Conservation (phyloP, 768 basidiomycete genomes). For the Tylopilus felleus region DNA sequence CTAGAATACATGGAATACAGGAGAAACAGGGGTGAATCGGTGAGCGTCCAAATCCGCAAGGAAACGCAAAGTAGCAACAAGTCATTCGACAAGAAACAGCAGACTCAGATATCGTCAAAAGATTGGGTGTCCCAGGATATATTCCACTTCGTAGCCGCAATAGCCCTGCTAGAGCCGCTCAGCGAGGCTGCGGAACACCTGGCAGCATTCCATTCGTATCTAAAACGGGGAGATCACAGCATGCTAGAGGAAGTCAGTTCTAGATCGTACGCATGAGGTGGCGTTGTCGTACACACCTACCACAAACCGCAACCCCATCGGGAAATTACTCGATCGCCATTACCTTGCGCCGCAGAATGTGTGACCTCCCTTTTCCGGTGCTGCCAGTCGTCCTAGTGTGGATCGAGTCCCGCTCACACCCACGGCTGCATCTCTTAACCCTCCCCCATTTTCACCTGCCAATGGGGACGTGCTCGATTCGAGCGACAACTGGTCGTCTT, state of each 20-base stretch:
- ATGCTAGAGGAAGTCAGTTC: not conserved
- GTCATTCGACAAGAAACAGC: not conserved
- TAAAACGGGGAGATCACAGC: conserved; percentile 8
- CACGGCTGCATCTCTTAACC: not conserved
- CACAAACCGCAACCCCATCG: not conserved
- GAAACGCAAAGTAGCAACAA: not conserved
- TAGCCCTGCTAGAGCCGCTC: not conserved
- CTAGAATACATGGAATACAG: not conserved
- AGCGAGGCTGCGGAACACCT: not conserved
- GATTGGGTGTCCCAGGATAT: conserved; percentile 4
- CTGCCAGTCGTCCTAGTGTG: conserved; percentile 3
- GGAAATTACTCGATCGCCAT: conserved; percentile 5
- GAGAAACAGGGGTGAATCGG: not conserved
- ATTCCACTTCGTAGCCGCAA: not conserved
- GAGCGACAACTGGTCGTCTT: conserved; percentile 10
- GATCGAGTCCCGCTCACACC: conserved; percentile 1
- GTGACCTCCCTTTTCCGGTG: conserved; percentile 7
- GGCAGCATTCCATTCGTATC: conserved; percentile 4
- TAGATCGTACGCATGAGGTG: conserved; percentile 1
- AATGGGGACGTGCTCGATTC: conserved; percentile 7
- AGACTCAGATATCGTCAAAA: conserved; percentile 10
- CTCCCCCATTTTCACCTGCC: conserved; percentile 9
- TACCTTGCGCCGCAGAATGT: conserved; percentile 12
- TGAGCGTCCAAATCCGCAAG: not conserved
- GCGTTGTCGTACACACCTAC: conserved; percentile 12